phyloP scores from a whole-genome alignment of 2,329 filamentous ascomycete genomes.

The Colletotrichum theobromicola region DNA sequence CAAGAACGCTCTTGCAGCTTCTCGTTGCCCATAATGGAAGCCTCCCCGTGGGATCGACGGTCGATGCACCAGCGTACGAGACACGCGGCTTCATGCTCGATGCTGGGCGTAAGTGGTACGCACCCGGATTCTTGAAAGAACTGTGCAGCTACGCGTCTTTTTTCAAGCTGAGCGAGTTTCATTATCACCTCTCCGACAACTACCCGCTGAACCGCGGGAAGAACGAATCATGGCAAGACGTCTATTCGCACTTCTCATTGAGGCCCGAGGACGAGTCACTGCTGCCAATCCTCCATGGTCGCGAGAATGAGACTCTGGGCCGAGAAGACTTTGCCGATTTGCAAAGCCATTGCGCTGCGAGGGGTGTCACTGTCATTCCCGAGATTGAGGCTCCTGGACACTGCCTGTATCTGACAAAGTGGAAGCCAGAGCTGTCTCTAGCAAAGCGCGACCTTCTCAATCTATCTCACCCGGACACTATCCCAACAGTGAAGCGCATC shows the following conservation, averaged over 20 bases:
- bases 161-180: slow-evolving; percentile 54
- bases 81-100: slow-evolving; percentile 48
- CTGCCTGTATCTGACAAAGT: slow-evolving; percentile 56
- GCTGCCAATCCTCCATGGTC: slow-evolving; percentile 24
- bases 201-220: slow-evolving; percentile 50
- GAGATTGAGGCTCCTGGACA: slow-evolving; percentile 63
- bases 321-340: slow-evolving; percentile 49
- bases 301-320: slow-evolving; percentile 27
- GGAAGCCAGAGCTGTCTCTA: slow-evolving; percentile 58
- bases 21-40: slow-evolving; percentile 33
- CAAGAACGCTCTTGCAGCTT: slow-evolving; percentile 47
- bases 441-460: slow-evolving; percentile 53
- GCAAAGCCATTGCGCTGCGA: slow-evolving; percentile 51
- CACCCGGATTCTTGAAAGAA: slow-evolving; percentile 40
- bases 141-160: slow-evolving; percentile 49
- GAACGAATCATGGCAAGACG: slow-evolving; percentile 49
- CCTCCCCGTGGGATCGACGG: slow-evolving; percentile 30
- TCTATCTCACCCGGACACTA: slow-evolving; percentile 54
- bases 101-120: slow-evolving; percentile 29
- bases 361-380: slow-evolving; percentile 58
- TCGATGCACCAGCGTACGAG: slow-evolving; percentile 47
- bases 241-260: slow-evolving; percentile 50
- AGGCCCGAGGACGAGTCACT: slow-evolving; percentile 31
- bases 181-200: slow-evolving; percentile 55
- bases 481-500: slow-evolving; percentile 53